Evolutionary conservation across 345 rosid species (phyloP), one percentile per base, ranked within the genome.

Genomic region (Anastatica hierochuntica): DNA sequence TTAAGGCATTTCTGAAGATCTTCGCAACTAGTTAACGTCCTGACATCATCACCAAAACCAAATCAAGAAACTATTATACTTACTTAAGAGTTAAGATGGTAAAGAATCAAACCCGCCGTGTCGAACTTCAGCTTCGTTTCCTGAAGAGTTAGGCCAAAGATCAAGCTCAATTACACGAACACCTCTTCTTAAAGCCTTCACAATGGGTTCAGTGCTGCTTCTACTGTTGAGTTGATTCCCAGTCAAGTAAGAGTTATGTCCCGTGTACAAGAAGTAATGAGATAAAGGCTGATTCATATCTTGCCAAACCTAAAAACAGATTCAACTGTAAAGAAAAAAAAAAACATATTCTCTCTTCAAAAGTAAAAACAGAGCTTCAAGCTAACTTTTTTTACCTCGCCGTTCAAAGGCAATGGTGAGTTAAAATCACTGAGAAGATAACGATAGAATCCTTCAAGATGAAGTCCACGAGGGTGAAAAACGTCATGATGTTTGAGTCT

Each of bases 371-470:
- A 55, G 39, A 49, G 36, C 10, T 62, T 55, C 17, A 19, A 23
- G 0, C 6, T 42, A 49, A 12, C 2, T 8, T 21, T 21, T 21
- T 2, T 18, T 53, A 60, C 72, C 62, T 53, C 49, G 10, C 57
- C 34, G 12, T 56, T 8, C 21, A 60, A 13, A 51, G 63, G 67
- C 52, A 80, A 63, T 4, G 92, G 92, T 42, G 70, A 60, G 61
- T 70, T 70, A 43, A 70, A 61, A 51, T 70, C 74, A 4, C 68
- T 56, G 12, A 58, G 60, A 26, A 70, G 66, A 38, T 58, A 70
- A 51, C 65, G 64, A 24, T 67, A 60, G 63, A 49, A 64, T 20
- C 66, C 83, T 62, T 79, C 86, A 35, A 88, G 80, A 36, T 67
- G 56, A 43, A 92, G 68, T 0, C 79, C 81, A 42, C 43, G 71